Evolutionary conservation across 225 moss, liverwort and hornwort species (phyloP), one percentile per base, ranked within the genome.

Genomic region (Bryoerythrophyllum caledonicum): DNA sequence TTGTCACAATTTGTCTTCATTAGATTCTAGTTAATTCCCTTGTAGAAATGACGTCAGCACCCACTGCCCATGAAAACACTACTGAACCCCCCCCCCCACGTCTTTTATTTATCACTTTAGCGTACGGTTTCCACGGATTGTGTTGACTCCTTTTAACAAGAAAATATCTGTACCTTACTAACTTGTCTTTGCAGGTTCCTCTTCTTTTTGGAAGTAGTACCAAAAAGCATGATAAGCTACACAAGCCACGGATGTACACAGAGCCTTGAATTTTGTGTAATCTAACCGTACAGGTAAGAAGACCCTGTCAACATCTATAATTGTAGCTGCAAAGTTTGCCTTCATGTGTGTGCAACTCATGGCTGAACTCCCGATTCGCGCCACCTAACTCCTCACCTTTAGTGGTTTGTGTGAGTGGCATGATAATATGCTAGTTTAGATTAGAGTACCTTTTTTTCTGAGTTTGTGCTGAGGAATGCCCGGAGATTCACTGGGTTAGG

Each of bases 21-120:
- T n/a, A n/a, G 26, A 51, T 62, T 72, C 37, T 40, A 24, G 25
- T 41, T 37, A 34, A 49, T n/a, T n/a, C n/a, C 40, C 26, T 1
- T 13, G 23, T 63, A 28, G 13, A 28, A 72, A 25, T 55, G 55
- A 73, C 9, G 46, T 10, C 53, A 35, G 53, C 37, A 38, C 40
- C n/a, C 25, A 35, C 13, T 63, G 63, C 51, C 73, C 19, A 54
- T 40, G 15, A 52, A 54, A 37, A 43, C 26, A 37, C 74, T 20
- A 74, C 59, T 74, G 77, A 20, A 9, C 1, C 38, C 38, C 38
- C 10, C 38, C 38, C 38, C 65, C 71, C 20, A 17, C 27, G 52
- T 27, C 27, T 66, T 78, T 71, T 60, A 60, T 67, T 65, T 37
- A 67, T 71, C 67, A 57, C 48, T 48, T 71, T 43, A 57, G 71